Evolutionary conservation across 805 yeast genomes (phyloP), one percentile per base, ranked within the genome.

Genomic region (Saccharomycopsis schoenii): DNA sequence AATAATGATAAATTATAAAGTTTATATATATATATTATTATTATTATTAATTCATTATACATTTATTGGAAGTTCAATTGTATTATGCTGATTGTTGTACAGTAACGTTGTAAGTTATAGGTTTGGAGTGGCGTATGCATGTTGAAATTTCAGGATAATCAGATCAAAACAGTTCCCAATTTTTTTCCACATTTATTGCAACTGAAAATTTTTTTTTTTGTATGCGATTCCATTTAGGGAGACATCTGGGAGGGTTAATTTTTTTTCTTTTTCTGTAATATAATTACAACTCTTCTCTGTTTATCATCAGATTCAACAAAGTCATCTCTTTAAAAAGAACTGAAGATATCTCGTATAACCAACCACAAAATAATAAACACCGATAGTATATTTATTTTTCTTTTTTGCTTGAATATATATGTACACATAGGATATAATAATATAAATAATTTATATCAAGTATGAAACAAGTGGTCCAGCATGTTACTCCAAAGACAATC

Each of bases 401-500:
- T 29, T 4, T 29, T 4, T 29, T 29, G 34, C 34, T 29, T 29
- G 34, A 6, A 29, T 29, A 29, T 29, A 29, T 29, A 29, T 29
- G 3, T 29, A 29, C 34, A 29, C 6, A 29, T 29, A 29, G 34
- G 34, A 29, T 29, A 47, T 21, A 47, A 34, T 19, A 47, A 21
- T 24, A 29, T 29, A 29, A 47, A 24, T 47, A 47, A 17, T 47
- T 42, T 47, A 19, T 21, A 3, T 47, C 25, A 25, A 47, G 34
- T 47, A 60, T 63, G 65, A 63, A 55, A 58, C 64, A 63, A 37
- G 60, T 59, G 34, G 59, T 63, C 34, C 65, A 61, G 42, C 59
- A 93, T 73, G 83, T 83, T 60, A 88, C 94, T 54, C 98, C 98
- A 60, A 89, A 93, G 76, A 81, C 86, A 69, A 94, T 94, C 76